Evolutionary conservation across 2,329 filamentous ascomycete species (phyloP).

Genomic region (Aspergillus sp.): DNA sequence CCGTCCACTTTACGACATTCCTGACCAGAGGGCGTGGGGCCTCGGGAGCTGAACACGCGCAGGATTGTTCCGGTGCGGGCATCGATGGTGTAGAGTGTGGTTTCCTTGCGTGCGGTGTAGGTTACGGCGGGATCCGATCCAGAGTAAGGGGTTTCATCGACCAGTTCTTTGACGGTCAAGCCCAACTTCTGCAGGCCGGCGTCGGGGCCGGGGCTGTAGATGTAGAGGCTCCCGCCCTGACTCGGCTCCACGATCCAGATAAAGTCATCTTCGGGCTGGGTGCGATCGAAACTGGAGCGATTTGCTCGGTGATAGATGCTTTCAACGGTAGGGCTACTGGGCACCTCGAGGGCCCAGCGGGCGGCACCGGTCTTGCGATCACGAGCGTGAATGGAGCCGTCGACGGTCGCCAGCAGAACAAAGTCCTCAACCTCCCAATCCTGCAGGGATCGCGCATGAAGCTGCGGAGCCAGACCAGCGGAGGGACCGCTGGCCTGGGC

Average conservation of each 20-base stretch:
- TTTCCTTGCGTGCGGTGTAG: slow-evolving; percentile 90
- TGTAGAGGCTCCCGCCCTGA: slow-evolving; percentile 79
- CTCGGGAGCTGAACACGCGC: slow-evolving; percentile 77
- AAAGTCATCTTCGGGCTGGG: slow-evolving; percentile 71
- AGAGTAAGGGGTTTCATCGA: slow-evolving; percentile 78
- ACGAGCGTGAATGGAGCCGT: slow-evolving; percentile 89
- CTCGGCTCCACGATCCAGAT: slow-evolving; percentile 95
- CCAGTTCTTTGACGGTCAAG: slow-evolving; percentile 67
- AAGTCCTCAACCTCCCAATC: slow-evolving; percentile 99
- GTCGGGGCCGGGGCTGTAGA: slow-evolving; percentile 68
- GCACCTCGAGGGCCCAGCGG: slow-evolving; percentile 78
- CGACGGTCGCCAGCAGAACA: slow-evolving; percentile 99
- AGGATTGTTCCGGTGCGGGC: slow-evolving; percentile 78
- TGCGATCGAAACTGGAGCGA: slow-evolving; percentile 58
- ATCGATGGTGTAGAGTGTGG: slow-evolving; percentile 83
- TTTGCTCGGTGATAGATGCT: slow-evolving; percentile 77
- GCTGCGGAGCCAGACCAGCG: slow-evolving; percentile 74
- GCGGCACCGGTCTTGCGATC: slow-evolving; percentile 81
- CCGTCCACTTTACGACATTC: slow-evolving; percentile 71
- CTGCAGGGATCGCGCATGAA: slow-evolving; percentile 92
- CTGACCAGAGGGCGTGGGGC: slow-evolving; percentile 66
- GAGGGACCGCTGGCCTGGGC: slow-evolving; percentile 63
- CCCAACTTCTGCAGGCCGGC: slow-evolving; percentile 47
- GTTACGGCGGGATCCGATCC: slow-evolving; percentile 73
- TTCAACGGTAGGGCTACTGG: slow-evolving; percentile 82